Evolutionary conservation across 805 yeast species (phyloP).

Genomic region (Nakazawaea wickerhamii): DNA sequence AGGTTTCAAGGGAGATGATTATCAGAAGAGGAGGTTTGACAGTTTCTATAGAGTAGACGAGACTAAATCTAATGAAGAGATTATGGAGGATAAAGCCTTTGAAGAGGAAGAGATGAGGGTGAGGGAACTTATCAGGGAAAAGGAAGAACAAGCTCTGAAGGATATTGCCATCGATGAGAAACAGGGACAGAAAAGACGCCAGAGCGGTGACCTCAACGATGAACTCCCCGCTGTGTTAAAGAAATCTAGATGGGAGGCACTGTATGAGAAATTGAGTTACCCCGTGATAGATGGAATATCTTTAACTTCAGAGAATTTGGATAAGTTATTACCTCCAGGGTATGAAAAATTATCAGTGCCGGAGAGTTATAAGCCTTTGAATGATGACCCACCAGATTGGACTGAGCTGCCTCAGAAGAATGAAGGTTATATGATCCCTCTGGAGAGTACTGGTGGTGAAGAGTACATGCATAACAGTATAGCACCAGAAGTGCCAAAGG

Average conservation of each 20-base stretch:
- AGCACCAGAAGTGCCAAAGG: conserved; percentile 52
- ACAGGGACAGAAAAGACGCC: conserved; percentile 14
- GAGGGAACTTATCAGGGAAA: conserved; percentile 17
- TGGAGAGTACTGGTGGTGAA: conserved; percentile 29
- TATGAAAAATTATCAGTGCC: conserved; percentile 43
- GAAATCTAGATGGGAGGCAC: conserved; percentile 26
- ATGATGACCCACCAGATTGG: conserved; percentile 31
- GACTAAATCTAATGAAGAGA: conserved; percentile 32
- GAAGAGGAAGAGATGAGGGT: conserved; percentile 32
- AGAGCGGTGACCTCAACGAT: conserved; percentile 18
- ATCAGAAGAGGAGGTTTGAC: conserved; percentile 35
- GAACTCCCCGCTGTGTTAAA: conserved; percentile 16
- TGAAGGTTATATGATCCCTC: conserved; percentile 48
- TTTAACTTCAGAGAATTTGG: conserved; percentile 41
- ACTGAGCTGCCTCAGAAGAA: conserved; percentile 19
- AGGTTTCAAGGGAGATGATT: conserved; percentile 38
- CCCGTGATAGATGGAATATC: conserved; percentile 29
- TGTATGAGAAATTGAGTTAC: conserved; percentile 4
- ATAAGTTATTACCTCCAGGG: conserved; percentile 47
- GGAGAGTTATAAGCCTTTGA: conserved; percentile 32
- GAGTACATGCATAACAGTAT: conserved; percentile 29
- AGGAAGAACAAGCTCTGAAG: conserved; percentile 19
- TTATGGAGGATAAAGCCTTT: conserved; percentile 34
- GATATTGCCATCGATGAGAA: conserved; percentile 1
- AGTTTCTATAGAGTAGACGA: conserved; percentile 13